Base-by-base conservation (phyloP, 179 eudicot genomes). In the Spinacia oleracea region DNA sequence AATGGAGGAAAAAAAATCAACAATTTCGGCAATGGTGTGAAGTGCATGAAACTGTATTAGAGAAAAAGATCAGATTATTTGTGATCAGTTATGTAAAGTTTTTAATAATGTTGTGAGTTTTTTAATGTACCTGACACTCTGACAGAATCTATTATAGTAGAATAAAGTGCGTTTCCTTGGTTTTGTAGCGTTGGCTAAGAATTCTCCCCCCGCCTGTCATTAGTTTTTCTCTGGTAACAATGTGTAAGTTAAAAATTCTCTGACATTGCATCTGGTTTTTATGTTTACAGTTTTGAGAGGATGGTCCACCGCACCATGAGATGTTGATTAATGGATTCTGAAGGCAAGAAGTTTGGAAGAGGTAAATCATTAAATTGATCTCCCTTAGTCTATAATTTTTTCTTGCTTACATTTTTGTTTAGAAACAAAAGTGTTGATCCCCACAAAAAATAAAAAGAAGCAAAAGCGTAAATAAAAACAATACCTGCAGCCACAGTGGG, bases 251-350 rank as follows among this genome's bases (percentile, higher is more conserved):
- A 18, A 71, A 73, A 35, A 38, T 51, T 42, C 32, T 75, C 32
- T 55, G 23, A 38, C 34, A 40, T 5, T 65, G 72, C 55, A 29
- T 70, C 63, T 72, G 43, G 40, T 25, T 34, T 25, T 45, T 53
- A 32, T 67, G 53, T 65, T 50, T 80, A 50, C 72, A 58, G 72
- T 67, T 76, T 82, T 84, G 77, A 84, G 79, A 82, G 83, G 83
- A 89, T 82, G 87, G 82, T 84, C 75, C 65, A 79, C 72, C 75
- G 38, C 65, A 51, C 79, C 76, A 9, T 80, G 78, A 80, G 81
- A 81, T 76, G 78, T 85, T 93, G 90, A 90, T 85, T 84, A 64
- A 93, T 93, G 97, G 97, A 93, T 81, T 83, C 93, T 69, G 96
- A 91, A 82, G 83, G 84, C 86, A 89, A 86, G 81, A 92, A 91